phyloP scores from a whole-genome alignment of 352 stramenopile genomes.

The Discostella stelligera region DNA sequence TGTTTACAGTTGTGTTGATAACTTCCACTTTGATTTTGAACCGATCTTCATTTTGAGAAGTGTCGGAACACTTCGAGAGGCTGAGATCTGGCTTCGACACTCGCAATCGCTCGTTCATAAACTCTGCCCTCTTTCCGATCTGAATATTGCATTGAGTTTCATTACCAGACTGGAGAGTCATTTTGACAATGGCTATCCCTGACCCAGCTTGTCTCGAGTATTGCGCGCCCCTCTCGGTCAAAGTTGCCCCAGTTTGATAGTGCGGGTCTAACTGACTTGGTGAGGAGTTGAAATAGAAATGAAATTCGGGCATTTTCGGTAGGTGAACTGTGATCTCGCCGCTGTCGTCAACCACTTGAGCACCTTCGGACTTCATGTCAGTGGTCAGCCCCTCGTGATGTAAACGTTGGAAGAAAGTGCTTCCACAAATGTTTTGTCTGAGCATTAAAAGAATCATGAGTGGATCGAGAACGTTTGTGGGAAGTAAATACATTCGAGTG shows the following conservation, averaged over 20 bases:
- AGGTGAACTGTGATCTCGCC: conserved; percentile 22
- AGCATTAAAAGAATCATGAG: conserved; percentile 75
- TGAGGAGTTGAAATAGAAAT: conserved; percentile 77
- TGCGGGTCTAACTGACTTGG: conserved; percentile 62
- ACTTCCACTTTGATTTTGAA: conserved; percentile 65
- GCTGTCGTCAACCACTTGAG: conserved; percentile 9
- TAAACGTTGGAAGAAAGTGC: conserved; percentile 76
- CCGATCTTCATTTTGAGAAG: conserved; percentile 19
- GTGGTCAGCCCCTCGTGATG: conserved; percentile 39
- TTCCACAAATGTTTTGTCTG: conserved; percentile 74
- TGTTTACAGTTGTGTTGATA: conserved; percentile 67
- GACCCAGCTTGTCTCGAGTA: conserved; percentile 49
- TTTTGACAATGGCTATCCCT: conserved; percentile 78
- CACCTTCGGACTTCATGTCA: conserved; percentile 15
- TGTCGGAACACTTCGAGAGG: conserved; percentile 11
- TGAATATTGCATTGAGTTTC: conserved; percentile 24
- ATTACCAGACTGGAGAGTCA: conserved; percentile 47
- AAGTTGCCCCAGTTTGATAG: conserved; percentile 46
- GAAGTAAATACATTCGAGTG: conserved; percentile 60
- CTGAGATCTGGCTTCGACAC: conserved; percentile 37
- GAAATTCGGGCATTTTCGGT: conserved; percentile 50
- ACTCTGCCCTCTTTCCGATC: conserved; percentile 21
- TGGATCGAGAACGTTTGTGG: conserved; percentile 61
- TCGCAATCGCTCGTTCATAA: conserved; percentile 24
- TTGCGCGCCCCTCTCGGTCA: conserved; percentile 48